These are phyloP conservation scores for Crassisporium funariophilum DNA, from an alignment of 768 basidiomycete species.

Conservation along the genomic window DNA sequence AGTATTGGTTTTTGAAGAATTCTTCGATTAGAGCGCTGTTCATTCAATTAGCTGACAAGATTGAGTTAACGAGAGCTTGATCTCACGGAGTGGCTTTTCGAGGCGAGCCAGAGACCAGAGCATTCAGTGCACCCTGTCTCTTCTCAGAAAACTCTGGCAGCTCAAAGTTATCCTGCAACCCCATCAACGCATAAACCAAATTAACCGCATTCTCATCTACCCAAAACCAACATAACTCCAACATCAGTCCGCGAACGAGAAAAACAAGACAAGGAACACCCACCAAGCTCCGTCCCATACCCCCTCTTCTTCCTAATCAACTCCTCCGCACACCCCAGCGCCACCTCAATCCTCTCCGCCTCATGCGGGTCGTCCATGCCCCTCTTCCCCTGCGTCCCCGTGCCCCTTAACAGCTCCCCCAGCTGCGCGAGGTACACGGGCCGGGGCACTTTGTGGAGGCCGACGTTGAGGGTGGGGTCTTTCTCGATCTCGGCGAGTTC, in stretches of 20 bases:
- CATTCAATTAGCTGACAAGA: not conserved
- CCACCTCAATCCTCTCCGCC: slow-evolving; percentile 80
- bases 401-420: slow-evolving; percentile 70
- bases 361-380: slow-evolving; percentile 61
- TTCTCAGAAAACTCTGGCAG: slow-evolving; percentile 75
- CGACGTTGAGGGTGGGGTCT: slow-evolving; percentile 80
- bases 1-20: slow-evolving; percentile 94
- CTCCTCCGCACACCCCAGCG: slow-evolving; percentile 75
- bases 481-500: slow-evolving; percentile 83
- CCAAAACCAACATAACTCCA: slow-evolving; percentile 1
- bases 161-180: slow-evolving; percentile 84
- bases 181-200: slow-evolving; percentile 70
- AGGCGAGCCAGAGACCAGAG: slow-evolving; percentile 81
- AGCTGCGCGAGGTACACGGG: slow-evolving; percentile 93
- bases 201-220: slow-evolving; percentile 91
- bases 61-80: too few species aligned
- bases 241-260: not conserved
- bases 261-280: slow-evolving; percentile 23
- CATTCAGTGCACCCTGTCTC: slow-evolving; percentile 75
- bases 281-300: slow-evolving; percentile 90
- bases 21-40: slow-evolving; percentile 82
- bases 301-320: slow-evolving; percentile 81
- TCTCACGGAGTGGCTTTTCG: slow-evolving; percentile 80
- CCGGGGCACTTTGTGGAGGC: slow-evolving; percentile 65
- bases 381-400: slow-evolving; percentile 41